Base-by-base conservation (phyloP, 1,284 basidiomycete species). In the Binderoboletus segoi region DNA sequence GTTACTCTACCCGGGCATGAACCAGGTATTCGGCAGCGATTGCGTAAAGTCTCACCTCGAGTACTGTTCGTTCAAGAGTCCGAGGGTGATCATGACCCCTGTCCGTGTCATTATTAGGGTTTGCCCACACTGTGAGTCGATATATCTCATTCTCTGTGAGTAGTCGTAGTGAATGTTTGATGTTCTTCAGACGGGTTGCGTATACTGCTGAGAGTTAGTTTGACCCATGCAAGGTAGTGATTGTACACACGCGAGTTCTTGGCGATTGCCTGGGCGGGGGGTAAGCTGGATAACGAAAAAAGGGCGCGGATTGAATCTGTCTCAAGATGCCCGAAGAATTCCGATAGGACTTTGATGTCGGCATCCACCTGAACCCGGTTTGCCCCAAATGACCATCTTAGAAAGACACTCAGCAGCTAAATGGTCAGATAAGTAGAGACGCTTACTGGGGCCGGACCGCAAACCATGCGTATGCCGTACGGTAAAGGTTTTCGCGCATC, bases 361-460 rank as follows among this genome's bases (percentile, higher is more conserved):
- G 92, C 87, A 57, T 89, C 86, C 21, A 97, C 77, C 74, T 98
- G 96, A 15, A 94, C 85, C 5, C 94, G 85, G 73, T 94, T 94
- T 24, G 93, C 89, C 28, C 96, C 97, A 70, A 90, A 98, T 7
- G 94, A 89, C 96, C 96, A 99, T 65, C 93, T 95, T 57, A 5
- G 37, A 45, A 61, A 50, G 20, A 43, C 28, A 16, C 11, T 61
- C 6, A 59, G 53, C 38, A 21, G 33, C 42, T 26, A 24, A 41
- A 32, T 48, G 5, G 43, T 30, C 15, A 33, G 13, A 45, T 8
- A 40, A 18, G 41, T 38, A 43, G 38, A 15, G 46, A 47, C 2
- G 75, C 90, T 72, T 69, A 95, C 93, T 93, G 91, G 12, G 94
- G 92, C 16, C 88, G 82, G 35, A 88, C 82, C n/a, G 88, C 79